These are phyloP conservation scores for Yamadazyma mexicana DNA, from an alignment of 1,139 yeast genomes.

Conservation along the genomic window DNA sequence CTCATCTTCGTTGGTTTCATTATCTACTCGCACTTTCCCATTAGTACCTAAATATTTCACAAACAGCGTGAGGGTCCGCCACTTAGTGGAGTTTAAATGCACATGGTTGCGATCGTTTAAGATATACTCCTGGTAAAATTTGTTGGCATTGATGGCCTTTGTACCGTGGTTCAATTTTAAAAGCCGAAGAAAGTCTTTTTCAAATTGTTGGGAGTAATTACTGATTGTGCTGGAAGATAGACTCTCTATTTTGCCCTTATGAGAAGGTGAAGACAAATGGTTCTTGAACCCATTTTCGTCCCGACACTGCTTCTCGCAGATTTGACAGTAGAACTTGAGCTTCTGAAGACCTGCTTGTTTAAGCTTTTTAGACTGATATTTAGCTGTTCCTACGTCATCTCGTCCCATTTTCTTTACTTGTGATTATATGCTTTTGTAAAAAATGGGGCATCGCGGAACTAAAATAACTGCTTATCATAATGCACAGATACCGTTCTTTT, in stretches of 20 bases:
- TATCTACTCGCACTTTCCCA: constrained; percentile 58
- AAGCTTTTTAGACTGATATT: constrained; percentile 72
- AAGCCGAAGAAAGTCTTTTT: constrained; percentile 62
- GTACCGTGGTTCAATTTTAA: constrained; percentile 77
- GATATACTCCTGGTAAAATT: constrained; percentile 86
- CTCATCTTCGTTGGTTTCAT: constrained; percentile 30
- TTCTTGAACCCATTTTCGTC: constrained; percentile 95
- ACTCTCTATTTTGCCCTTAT: constrained; percentile 50
- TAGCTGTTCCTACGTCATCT: constrained; percentile 74
- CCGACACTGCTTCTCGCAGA: constrained; percentile 89
- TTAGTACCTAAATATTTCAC: constrained; percentile 60
- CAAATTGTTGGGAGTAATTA: constrained; percentile 60
- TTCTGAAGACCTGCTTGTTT: constrained; percentile 85
- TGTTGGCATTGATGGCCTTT: constrained; percentile 74
- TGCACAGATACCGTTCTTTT: no score
- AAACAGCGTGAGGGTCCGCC: constrained; percentile 72
- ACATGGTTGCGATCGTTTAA: constrained; percentile 73
- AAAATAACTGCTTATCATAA: not conserved
- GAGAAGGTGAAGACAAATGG: constrained; percentile 79
- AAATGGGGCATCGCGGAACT: constrained; percentile 1
- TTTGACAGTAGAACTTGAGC: constrained; percentile 85
- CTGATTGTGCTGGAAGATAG: constrained; percentile 17
- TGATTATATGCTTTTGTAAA: not conserved
- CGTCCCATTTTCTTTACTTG: constrained; percentile 5
- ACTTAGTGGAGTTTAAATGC: constrained; percentile 87